Percentiles rank a stretch among this genome's conserved stretches.
phyloP scores from a whole-genome alignment of 2,329 filamentous ascomycete genomes.

The Dryadomyces quercivorus region DNA sequence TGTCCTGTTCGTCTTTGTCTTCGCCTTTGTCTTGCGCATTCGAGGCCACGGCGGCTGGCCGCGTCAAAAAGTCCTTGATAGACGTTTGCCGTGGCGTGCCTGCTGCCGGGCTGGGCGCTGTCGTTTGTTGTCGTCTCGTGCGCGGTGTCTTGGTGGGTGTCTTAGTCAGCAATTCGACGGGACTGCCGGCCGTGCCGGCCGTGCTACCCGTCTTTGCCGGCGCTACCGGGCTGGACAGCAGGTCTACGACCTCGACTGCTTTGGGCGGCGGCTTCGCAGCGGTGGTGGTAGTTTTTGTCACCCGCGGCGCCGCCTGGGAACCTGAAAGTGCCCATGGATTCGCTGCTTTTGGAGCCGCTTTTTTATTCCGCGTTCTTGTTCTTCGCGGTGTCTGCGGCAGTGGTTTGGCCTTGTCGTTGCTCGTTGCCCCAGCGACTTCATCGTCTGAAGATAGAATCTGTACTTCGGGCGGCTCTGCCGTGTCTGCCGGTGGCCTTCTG shows the following conservation, averaged over 20 bases:
- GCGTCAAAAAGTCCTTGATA: slow-evolving; percentile 4
- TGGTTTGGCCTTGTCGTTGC: background rate
- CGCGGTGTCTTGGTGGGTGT: background rate
- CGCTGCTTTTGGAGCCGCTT: background rate
- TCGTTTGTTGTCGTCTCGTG: background rate
- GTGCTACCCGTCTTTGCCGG: background rate
- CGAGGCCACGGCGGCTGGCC: background rate
- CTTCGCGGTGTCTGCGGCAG: background rate
- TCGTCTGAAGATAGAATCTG: background rate
- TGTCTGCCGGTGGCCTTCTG: background rate
- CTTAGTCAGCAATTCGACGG: background rate
- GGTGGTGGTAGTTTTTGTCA: too few relatives aligned
- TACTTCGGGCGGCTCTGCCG: background rate
- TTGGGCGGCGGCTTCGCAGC: background rate
- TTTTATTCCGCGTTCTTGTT: too few relatives aligned
- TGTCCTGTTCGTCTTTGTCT: background rate
- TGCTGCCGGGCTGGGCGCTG: background rate
- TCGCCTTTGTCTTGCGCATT: background rate
- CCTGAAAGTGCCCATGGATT: slow-evolving; percentile 7
- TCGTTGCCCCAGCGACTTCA: background rate
- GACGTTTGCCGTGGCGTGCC: slow-evolving; percentile 4
- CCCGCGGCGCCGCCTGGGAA: slow-evolving; percentile 2
- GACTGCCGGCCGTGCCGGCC: background rate
- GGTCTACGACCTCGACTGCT: background rate
- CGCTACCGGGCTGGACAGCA: slow-evolving; percentile 2